Evolutionary conservation across 2,329 filamentous ascomycete genomes (phyloP).

Genomic region (Claviceps humidiphila): DNA sequence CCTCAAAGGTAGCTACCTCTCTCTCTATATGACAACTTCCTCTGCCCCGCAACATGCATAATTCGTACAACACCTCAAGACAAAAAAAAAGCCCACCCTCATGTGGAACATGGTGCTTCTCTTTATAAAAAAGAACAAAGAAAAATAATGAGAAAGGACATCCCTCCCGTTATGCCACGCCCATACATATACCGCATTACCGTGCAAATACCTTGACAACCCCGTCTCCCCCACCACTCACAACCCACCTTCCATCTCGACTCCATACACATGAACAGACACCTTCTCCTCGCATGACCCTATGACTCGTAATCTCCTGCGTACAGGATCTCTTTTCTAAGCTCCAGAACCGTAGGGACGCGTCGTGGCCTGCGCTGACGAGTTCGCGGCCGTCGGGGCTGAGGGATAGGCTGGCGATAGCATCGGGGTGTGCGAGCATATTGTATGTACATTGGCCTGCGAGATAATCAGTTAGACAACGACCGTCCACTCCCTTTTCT

Average conservation of each 20-base stretch:
- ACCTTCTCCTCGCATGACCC: slow-evolving; percentile 90
- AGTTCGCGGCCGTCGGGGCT: slow-evolving; percentile 90
- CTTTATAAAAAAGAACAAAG: no score
- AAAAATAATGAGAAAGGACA: neutral
- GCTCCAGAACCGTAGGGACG: slow-evolving; percentile 91
- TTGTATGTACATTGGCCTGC: slow-evolving; percentile 98
- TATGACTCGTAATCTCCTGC: slow-evolving; percentile 86
- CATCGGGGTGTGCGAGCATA: slow-evolving; percentile 91
- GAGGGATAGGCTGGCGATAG: slow-evolving; percentile 82
- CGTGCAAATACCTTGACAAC: slow-evolving; percentile 82
- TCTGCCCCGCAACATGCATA: slow-evolving; percentile 6
- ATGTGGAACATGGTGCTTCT: no score
- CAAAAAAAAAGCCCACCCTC: neutral
- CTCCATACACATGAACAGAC: slow-evolving; percentile 94
- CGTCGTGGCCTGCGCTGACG: slow-evolving; percentile 91
- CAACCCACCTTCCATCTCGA: slow-evolving; percentile 85
- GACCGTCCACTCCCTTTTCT: neutral
- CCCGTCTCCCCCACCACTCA: slow-evolving; percentile 87
- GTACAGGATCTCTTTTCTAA: slow-evolving; percentile 90
- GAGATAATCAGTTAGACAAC: no score
- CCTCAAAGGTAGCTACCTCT: neutral
- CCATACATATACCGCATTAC: slow-evolving; percentile 15
- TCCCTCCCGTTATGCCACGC: neutral
- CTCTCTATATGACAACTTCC: no score
- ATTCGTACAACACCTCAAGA: slow-evolving; percentile 1